These are phyloP conservation scores for Kwoniella sp. DNA, from an alignment of 768 basidiomycete genomes.

Conservation along the genomic window DNA sequence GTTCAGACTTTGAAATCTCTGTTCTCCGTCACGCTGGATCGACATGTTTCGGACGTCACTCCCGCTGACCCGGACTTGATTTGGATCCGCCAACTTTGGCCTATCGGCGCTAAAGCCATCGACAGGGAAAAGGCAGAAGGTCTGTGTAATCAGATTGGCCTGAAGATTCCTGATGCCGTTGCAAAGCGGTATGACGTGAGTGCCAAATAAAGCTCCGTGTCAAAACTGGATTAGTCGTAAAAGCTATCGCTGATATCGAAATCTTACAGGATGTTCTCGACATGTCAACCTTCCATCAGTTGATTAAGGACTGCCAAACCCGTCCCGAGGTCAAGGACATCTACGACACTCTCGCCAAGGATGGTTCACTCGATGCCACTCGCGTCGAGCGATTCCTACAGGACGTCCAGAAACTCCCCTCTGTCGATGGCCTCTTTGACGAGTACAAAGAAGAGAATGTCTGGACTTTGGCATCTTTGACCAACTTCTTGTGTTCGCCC, in stretches of 20 bases:
- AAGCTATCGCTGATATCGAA: background rate
- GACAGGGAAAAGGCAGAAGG: slow-evolving; percentile 39
- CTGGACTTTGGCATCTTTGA: slow-evolving; percentile 68
- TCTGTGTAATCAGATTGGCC: slow-evolving; percentile 38
- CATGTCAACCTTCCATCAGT: slow-evolving; percentile 71
- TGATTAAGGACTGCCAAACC: slow-evolving; percentile 79
- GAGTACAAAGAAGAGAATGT: slow-evolving; percentile 52
- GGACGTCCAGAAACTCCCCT: slow-evolving; percentile 58
- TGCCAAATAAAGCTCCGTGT: background rate
- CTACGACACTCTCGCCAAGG: slow-evolving; percentile 59
- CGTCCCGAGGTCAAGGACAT: slow-evolving; percentile 77
- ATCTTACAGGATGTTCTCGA: slow-evolving; percentile 30
- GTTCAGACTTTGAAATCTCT: slow-evolving; percentile 67
- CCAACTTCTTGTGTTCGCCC: slow-evolving; percentile 74
- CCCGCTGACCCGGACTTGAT: slow-evolving; percentile 45
- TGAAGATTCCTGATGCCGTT: slow-evolving; percentile 30
- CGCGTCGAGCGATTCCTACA: slow-evolving; percentile 63
- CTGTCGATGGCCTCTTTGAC: slow-evolving; percentile 56
- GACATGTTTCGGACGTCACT: slow-evolving; percentile 36
- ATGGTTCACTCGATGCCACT: slow-evolving; percentile 56
- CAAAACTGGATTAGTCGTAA: too few relatives aligned
- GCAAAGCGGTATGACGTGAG: slow-evolving; percentile 17
- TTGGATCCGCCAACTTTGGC: slow-evolving; percentile 51
- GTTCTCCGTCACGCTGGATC: slow-evolving; percentile 42
- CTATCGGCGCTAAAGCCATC: slow-evolving; percentile 38